phyloP scores from a whole-genome alignment of 768 basidiomycete species.

The Melanogaster broomeanus region DNA sequence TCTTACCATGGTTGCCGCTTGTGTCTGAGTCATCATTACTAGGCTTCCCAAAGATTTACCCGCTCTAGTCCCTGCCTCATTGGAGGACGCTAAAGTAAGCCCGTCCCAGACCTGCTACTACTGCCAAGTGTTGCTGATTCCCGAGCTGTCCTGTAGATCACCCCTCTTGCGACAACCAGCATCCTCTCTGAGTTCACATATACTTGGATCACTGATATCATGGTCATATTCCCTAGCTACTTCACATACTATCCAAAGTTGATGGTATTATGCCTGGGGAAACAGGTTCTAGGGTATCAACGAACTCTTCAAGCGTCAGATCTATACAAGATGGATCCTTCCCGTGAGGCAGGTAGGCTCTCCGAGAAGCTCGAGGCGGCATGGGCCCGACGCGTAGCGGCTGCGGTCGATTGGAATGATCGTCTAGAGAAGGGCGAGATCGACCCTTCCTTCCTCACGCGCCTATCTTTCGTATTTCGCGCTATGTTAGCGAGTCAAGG shows the following conservation, averaged over 20 bases:
- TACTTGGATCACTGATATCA: conserved; percentile 62
- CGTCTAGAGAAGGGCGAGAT: conserved; percentile 47
- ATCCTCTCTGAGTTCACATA: conserved; percentile 63
- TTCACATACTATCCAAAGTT: not conserved
- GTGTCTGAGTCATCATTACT: not conserved
- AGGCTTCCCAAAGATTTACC: conserved; percentile 65
- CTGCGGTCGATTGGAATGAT: conserved; percentile 58
- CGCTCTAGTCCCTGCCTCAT: conserved; percentile 51
- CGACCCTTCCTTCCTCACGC: conserved; percentile 40
- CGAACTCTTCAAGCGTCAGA: conserved; percentile 75
- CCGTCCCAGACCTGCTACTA: not conserved
- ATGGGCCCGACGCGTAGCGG: conserved; percentile 49
- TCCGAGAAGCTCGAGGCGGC: conserved; percentile 55
- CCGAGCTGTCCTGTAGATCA: conserved; percentile 35
- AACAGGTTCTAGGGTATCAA: conserved; percentile 64
- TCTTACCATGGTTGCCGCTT: not conserved
- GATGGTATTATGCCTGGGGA: no score
- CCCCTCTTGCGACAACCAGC: conserved; percentile 60
- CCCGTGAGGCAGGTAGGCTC: conserved; percentile 50
- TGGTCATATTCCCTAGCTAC: conserved; percentile 34
- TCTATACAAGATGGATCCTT: conserved; percentile 64
- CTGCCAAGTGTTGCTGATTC: not conserved
- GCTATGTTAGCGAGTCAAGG: conserved; percentile 6
- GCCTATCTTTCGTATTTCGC: conserved; percentile 42
- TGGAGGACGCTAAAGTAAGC: conserved; percentile 56